Conservation (phyloP, 805 yeast species). For the Metschnikowia shivogae region DNA sequence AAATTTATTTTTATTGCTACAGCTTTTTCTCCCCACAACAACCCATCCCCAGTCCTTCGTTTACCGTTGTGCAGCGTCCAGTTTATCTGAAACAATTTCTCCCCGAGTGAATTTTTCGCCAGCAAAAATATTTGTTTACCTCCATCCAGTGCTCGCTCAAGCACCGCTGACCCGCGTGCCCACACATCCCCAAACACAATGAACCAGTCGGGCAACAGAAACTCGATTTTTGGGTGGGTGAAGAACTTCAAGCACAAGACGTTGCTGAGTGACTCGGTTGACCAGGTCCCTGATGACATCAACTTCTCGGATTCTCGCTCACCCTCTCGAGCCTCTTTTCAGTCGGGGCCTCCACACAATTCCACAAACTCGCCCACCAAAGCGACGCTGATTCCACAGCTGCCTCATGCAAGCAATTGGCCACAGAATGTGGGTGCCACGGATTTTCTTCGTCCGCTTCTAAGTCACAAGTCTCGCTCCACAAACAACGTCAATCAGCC, state of each 20-base stretch:
- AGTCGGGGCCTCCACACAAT: slow-evolving; percentile 12
- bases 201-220: slow-evolving; percentile 40
- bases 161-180: slow-evolving; percentile 4
- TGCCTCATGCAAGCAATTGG: slow-evolving; percentile 4
- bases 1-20: slow-evolving; percentile 4
- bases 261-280: slow-evolving; percentile 36
- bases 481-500: slow-evolving; percentile 42
- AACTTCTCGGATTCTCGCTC: slow-evolving; percentile 19
- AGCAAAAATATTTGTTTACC: neutral
- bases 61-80: slow-evolving; percentile 1
- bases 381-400: slow-evolving; percentile 6
- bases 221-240: slow-evolving; percentile 43
- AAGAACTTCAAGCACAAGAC: slow-evolving; percentile 38
- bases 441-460: slow-evolving; percentile 41
- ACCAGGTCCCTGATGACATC: slow-evolving; percentile 26
- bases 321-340: slow-evolving; percentile 16
- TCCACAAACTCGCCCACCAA: slow-evolving; percentile 12
- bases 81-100: neutral
- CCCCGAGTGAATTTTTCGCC: neutral
- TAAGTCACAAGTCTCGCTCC: slow-evolving; percentile 49
- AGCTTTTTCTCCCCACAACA: slow-evolving; percentile 6
- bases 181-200: slow-evolving; percentile 14
- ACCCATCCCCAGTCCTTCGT: slow-evolving; percentile 1
- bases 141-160: slow-evolving; percentile 2
- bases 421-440: slow-evolving; percentile 6